These are phyloP conservation scores for Coemansia sp. DNA, from an alignment of 192 early-diverging fungal species.

Conservation along the genomic window DNA sequence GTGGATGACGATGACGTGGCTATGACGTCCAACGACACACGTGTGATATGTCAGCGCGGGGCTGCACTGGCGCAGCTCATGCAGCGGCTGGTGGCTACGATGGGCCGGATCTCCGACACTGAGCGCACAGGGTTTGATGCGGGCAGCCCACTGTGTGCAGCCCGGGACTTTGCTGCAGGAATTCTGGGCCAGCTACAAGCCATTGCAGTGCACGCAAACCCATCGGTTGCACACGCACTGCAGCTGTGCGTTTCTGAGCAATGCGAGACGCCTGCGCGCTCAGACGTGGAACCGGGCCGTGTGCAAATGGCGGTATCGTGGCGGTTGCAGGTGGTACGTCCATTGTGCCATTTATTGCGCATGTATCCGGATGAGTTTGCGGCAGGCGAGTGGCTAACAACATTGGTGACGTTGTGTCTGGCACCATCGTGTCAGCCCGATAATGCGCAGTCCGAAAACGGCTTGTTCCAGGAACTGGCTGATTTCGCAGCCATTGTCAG, in stretches of 20 bases:
- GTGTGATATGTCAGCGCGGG: slow-evolving; percentile 6
- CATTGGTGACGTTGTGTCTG: slow-evolving; percentile 36
- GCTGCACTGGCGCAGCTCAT: slow-evolving; percentile 21
- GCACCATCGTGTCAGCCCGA: slow-evolving; percentile 20
- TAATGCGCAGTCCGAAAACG: not conserved
- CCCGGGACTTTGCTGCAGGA: slow-evolving; percentile 27
- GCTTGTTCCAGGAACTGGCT: slow-evolving; percentile 20
- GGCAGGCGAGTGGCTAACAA: slow-evolving; percentile 43
- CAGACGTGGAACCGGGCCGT: not conserved
- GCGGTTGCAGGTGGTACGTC: slow-evolving; percentile 32
- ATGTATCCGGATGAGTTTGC: slow-evolving; percentile 46
- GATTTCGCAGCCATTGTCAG: slow-evolving; percentile 44
- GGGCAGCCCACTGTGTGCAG: slow-evolving; percentile 1
- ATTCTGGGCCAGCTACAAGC: slow-evolving; percentile 42
- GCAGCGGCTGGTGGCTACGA: slow-evolving; percentile 16
- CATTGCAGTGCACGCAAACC: slow-evolving; percentile 19
- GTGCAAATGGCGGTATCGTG: slow-evolving; percentile 23
- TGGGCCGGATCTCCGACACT: slow-evolving; percentile 7
- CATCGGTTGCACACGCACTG: slow-evolving; percentile 11
- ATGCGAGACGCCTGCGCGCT: too few relatives aligned
- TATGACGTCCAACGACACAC: not conserved
- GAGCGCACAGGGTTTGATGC: slow-evolving; percentile 5
- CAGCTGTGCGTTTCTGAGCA: slow-evolving; percentile 10
- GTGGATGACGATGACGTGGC: not conserved
- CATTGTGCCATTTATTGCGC: slow-evolving; percentile 36